Conservation (phyloP, 345 rosid species). For the Eutrema heterophyllum region DNA sequence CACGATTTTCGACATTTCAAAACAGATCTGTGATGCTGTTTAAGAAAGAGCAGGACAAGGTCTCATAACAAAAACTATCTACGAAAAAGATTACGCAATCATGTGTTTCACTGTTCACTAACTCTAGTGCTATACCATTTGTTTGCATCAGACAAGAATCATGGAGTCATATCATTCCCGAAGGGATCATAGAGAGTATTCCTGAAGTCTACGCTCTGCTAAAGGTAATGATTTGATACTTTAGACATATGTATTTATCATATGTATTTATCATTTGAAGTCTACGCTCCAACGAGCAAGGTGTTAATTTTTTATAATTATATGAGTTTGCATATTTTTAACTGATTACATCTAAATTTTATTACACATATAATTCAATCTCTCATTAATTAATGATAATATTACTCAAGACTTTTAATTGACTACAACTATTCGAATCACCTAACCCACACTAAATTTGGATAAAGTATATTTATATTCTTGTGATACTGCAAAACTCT, state of each 20-base stretch:
- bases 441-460: too few species aligned
- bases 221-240: constrained; percentile 49
- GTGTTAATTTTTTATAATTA: too few species aligned
- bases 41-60: constrained; percentile 92
- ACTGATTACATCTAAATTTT: too few species aligned
- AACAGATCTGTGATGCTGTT: constrained; percentile 92
- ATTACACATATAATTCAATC: too few species aligned
- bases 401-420: too few species aligned
- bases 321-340: too few species aligned
- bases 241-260: not conserved
- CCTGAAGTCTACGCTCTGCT: constrained; percentile 92
- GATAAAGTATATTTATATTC: too few species aligned
- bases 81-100: constrained; percentile 1
- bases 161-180: constrained; percentile 95
- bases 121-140: constrained; percentile 22
- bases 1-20: constrained; percentile 87
- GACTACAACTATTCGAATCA: too few species aligned
- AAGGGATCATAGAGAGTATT: constrained; percentile 95
- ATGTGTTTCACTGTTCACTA: constrained; percentile 4
- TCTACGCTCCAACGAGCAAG: too few species aligned
- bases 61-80: constrained; percentile 20
- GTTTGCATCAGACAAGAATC: constrained; percentile 67
- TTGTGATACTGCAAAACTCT: too few species aligned
- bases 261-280: too few species aligned
- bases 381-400: too few species aligned